phyloP scores from a whole-genome alignment of 78 protist genomes.

The Bodo saltans region DNA sequence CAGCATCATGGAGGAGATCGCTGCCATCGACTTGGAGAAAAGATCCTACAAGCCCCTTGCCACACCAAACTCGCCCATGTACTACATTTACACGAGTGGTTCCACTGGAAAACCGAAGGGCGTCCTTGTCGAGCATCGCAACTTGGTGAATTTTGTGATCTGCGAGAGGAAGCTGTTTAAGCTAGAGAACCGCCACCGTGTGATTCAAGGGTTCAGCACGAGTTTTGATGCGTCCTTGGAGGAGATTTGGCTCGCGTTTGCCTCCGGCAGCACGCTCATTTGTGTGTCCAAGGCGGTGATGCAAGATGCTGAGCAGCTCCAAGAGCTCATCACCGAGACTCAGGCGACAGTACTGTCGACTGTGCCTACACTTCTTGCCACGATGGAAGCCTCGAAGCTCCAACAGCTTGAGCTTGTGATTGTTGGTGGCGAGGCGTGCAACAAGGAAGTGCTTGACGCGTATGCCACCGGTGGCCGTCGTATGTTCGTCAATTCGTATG shows the following conservation, averaged over 20 bases:
- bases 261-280: not conserved
- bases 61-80: not conserved
- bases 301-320: not conserved
- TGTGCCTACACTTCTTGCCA: not conserved
- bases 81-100: conserved; percentile 39
- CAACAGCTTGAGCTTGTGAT: not conserved
- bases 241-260: not conserved
- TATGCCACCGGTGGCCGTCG: not conserved
- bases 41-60: not conserved
- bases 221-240: conserved; percentile 6
- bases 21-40: not conserved
- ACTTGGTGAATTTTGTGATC: conserved; percentile 1
- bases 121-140: conserved; percentile 12
- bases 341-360: not conserved
- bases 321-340: not conserved
- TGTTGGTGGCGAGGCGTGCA: conserved; percentile 32
- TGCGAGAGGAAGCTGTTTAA: not conserved
- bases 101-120: conserved; percentile 44
- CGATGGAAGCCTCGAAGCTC: not conserved
- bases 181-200: not conserved
- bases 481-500: conserved; percentile 21
- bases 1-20: not conserved
- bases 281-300: not conserved
- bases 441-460: not conserved
- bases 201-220: not conserved